Evolutionary conservation across 805 yeast genomes (phyloP), one percentile per base, ranked within the genome.

Genomic region (Ogataea ganodermae): DNA sequence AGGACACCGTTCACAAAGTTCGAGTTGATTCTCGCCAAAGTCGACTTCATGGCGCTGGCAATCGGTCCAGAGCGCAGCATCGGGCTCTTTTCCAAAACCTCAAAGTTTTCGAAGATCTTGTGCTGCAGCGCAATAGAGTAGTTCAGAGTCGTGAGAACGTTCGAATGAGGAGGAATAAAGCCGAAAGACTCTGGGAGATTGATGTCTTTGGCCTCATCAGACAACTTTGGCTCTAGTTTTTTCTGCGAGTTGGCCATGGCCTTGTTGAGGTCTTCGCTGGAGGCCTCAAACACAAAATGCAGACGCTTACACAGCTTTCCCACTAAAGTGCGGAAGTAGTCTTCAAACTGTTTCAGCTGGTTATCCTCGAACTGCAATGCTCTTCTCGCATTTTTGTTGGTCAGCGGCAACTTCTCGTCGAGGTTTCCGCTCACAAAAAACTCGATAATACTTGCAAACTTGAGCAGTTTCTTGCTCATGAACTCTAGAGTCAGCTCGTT

Each of bases 151-250:
- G 87, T 74, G 20, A 86, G 67, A 7, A 85, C 77, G 58, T 84
- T 86, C 1, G 89, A 72, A 45, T 72, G 71, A 1, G 84, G 83
- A 3, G 92, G 91, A 18, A 84, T 60, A 56, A 81, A 83, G 1
- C 84, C 83, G 60, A 70, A 79, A 28, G 65, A 57, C 1, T 52
- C 52, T 7, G 49, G 42, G 6, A 42, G 32, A 24, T 40, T 24
- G 5, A 50, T 17, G 14, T 53, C 49, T 24, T 56, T 54, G 8
- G 24, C 31, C 6, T 46, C 37, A 6, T 26, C 20, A 3, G 17
- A 17, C 17, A 48, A 32, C 3, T 33, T 31, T 2, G 51, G 45
- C 10, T 49, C 53, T 3, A 27, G 16, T 16, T 47, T 33, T 17
- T 21, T 17, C 13, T 30, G 24, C 3, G 31, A 20, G n/a, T 17